phyloP scores from a whole-genome alignment of 1,139 yeast genomes.

The Nakaseomyces bracarensis region DNA sequence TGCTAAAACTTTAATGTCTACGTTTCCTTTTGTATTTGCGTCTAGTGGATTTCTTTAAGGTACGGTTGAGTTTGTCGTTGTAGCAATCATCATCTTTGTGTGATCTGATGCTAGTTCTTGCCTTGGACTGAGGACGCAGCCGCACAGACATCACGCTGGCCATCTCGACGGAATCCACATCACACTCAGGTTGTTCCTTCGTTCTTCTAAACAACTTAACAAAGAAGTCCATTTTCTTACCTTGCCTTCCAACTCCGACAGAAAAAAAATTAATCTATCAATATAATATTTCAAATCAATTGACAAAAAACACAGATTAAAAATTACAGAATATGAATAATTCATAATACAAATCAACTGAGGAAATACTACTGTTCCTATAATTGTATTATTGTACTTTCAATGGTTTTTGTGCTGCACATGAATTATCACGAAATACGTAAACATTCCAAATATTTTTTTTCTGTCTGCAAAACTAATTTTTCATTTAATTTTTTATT shows the following conservation, averaged over 20 bases:
- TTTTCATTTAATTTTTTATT: no score
- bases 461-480: no score
- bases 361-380: no score
- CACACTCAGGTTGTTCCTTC: constrained; percentile 2
- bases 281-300: no score
- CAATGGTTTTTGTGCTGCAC: not conserved
- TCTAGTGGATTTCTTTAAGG: constrained; percentile 1
- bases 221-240: not conserved
- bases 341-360: no score
- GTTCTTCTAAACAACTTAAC: not conserved
- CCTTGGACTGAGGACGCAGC: not conserved
- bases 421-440: not conserved
- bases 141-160: not conserved
- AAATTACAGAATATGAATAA: no score
- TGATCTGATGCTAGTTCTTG: no score
- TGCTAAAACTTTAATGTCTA: no score
- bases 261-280: not conserved
- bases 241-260: not conserved
- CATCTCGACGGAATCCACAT: constrained; percentile 5
- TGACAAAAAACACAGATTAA: no score
- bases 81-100: not conserved
- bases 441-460: not conserved
- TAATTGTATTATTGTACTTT: no score
- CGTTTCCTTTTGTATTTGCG: constrained; percentile 1
- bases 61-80: constrained; percentile 4